These are phyloP conservation scores for Acorus gramineus DNA, from an alignment of 106 monocot species.

Conservation along the genomic window DNA sequence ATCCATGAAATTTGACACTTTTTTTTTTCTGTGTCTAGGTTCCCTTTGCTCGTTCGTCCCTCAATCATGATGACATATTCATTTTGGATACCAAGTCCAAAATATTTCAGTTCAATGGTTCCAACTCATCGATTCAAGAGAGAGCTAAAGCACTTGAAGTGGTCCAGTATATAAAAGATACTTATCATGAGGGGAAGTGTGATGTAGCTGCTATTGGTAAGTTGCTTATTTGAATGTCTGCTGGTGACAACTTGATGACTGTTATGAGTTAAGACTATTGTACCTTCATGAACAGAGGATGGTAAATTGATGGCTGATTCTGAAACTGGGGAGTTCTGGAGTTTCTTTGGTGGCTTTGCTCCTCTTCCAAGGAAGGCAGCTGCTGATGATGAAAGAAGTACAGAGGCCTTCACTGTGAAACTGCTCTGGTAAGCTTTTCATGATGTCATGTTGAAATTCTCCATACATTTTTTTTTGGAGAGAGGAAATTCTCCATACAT, in stretches of 20 bases:
- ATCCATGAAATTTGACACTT: background rate
- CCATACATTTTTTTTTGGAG: background rate
- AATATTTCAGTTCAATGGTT: conserved; percentile 59
- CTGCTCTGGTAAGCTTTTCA: conserved; percentile 49
- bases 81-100: conserved; percentile 51
- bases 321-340: conserved; percentile 92
- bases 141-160: conserved; percentile 58
- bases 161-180: conserved; percentile 52
- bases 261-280: background rate
- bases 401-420: conserved; percentile 29
- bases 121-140: conserved; percentile 55
- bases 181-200: conserved; percentile 54
- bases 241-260: background rate
- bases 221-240: conserved; percentile 3
- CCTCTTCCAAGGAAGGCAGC: conserved; percentile 72
- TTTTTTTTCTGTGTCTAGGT: conserved; percentile 18
- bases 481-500: too few species aligned
- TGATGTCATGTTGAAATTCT: background rate
- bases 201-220: conserved; percentile 43
- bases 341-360: conserved; percentile 91
- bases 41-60: conserved; percentile 38
- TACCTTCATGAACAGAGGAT: conserved; percentile 44
- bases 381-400: conserved; percentile 25
- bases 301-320: conserved; percentile 92
- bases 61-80: conserved; percentile 55